Percentiles rank a stretch among this genome's conserved stretches.
These are phyloP conservation scores for Chenopodium quinoa DNA, from an alignment of 148 eudicot genomes.

Conservation along the genomic window DNA sequence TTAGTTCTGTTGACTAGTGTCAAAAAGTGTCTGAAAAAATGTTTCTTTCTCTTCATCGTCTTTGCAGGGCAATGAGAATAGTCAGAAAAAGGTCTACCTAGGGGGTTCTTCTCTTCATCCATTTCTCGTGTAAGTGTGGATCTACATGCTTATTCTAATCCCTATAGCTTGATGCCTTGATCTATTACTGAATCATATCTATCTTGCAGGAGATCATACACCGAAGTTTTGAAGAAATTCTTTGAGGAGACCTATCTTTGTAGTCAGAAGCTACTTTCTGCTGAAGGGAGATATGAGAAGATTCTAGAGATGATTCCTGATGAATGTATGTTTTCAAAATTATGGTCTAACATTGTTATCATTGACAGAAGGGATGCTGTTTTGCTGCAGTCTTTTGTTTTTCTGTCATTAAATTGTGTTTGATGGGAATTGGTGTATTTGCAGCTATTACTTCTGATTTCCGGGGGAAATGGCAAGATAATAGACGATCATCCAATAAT, in stretches of 20 bases:
- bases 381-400: constrained; percentile 7
- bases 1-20: neutral
- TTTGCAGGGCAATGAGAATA: constrained; percentile 71
- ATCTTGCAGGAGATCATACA: constrained; percentile 74
- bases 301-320: constrained; percentile 88
- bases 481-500: constrained; percentile 49
- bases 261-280: constrained; percentile 61
- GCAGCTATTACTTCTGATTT: constrained; percentile 78
- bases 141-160: neutral
- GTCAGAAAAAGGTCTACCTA: constrained; percentile 59
- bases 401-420: neutral
- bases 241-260: constrained; percentile 59
- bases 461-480: constrained; percentile 77
- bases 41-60: constrained; percentile 5
- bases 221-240: constrained; percentile 55
- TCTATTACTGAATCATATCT: constrained; percentile 4
- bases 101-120: constrained; percentile 69
- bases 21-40: neutral
- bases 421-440: constrained; percentile 12
- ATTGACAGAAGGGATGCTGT: neutral
- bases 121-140: constrained; percentile 58
- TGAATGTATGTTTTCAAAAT: constrained; percentile 47
- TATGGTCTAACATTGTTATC: neutral
- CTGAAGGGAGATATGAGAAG: constrained; percentile 78
- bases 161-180: constrained; percentile 2